Conservation (phyloP, 2,329 filamentous ascomycete genomes). For the Cordyceps cateniannulata region DNA sequence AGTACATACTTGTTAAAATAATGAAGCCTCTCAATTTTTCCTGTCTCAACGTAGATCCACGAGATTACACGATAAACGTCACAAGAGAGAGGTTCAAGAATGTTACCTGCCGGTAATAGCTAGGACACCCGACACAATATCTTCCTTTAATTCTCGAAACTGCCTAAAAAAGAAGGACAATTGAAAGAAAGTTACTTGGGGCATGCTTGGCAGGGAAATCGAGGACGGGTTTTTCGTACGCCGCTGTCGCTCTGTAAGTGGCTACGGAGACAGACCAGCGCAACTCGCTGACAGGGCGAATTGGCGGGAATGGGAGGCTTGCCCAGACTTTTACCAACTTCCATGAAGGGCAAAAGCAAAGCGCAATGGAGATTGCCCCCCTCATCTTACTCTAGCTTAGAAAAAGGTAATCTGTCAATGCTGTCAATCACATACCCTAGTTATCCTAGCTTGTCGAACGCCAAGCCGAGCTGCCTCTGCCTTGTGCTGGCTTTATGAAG, state of each 20-base stretch:
- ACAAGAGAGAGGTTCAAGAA: background rate
- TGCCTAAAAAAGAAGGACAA: background rate
- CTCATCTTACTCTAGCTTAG: background rate
- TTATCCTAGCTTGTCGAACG: background rate
- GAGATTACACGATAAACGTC: background rate
- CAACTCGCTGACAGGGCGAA: background rate
- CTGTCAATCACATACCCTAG: background rate
- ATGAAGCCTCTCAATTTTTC: background rate
- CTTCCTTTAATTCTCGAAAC: background rate
- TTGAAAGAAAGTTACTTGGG: background rate
- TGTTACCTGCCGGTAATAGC: background rate
- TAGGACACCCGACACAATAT: background rate
- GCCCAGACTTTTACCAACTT: background rate
- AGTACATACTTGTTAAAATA: background rate
- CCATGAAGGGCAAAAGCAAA: background rate
- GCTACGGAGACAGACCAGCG: background rate
- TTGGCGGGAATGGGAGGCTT: background rate
- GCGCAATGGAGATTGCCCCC: background rate
- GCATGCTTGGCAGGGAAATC: background rate
- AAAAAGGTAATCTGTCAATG: background rate
- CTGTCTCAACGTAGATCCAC: background rate
- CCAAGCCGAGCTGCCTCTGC: background rate
- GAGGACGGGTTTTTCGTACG: background rate
- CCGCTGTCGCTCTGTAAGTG: background rate
- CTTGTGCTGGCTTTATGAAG: background rate